Evolutionary conservation across 2,329 filamentous ascomycete genomes (phyloP), one percentile per base, ranked within the genome.

Genomic region (Karstenula rhodostoma): DNA sequence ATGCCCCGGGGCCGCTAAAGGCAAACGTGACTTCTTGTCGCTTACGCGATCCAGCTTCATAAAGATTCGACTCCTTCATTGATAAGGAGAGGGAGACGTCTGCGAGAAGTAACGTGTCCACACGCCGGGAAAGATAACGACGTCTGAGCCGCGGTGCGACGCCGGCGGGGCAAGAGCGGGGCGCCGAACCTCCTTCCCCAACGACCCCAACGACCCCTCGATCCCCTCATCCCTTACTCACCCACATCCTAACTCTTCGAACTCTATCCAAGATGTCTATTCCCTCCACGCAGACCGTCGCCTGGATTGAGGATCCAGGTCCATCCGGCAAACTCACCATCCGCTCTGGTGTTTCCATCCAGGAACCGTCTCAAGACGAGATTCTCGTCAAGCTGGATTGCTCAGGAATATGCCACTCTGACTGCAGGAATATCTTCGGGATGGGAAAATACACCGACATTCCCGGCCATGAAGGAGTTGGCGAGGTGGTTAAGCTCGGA

Each of bases 351-450:
- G 67, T 76, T 5, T 69, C 74, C 2, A 72, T 83, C 2, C 77
- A 81, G 19, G 63, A 65, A 6, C 80, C 80, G 0, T 65, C 65
- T 4, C 61, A 76, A 1, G 75, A 78, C 4, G 79, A 83, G 57
- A 60, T 83, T n/a, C 74, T 83, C 15, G 74, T 83, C 42, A 82
- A 83, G 59, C 71, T 83, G 10, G 81, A 83, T 61, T 82, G 72
- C 65, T 82, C 79, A 0, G 81, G 81, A 0, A 79, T 83, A 25
- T 83, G 81, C 54, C 81, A 83, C 68, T 82, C 80, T 1, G 81
- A 83, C 67, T 78, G 81, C 57, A 78, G 79, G 59, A 82, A 81
- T 60, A 77, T 83, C 6, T 75, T 76, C 12, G 78, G 78, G 8
- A 80, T 66, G 73, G 80, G 62, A 66, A 77, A 49, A 71, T 83